phyloP scores from a whole-genome alignment of 306 rosid genomes.

The Herpetospermum pedunculosum region DNA sequence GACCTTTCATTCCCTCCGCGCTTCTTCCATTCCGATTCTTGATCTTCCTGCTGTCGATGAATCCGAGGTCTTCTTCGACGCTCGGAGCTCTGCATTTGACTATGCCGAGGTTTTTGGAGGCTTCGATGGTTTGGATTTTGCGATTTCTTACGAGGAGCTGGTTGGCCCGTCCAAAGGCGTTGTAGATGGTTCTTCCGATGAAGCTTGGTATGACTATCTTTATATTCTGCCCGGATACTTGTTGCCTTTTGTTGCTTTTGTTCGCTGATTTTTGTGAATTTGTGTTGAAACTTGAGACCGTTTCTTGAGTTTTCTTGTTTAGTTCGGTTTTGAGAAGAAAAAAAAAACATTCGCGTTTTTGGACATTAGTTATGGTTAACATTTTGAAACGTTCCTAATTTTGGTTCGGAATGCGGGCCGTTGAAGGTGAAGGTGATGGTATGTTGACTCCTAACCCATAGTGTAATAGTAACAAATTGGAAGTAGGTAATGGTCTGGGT shows the following conservation, averaged over 20 bases:
- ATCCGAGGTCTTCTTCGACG: constrained; percentile 50
- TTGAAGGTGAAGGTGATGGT: constrained; percentile 2
- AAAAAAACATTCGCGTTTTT: background rate
- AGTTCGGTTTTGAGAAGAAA: background rate
- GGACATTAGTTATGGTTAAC: background rate
- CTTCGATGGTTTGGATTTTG: constrained; percentile 41
- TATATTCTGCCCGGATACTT: constrained; percentile 1
- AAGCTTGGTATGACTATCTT: constrained; percentile 56
- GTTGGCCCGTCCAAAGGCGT: constrained; percentile 23
- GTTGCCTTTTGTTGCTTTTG: background rate
- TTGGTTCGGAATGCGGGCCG: background rate
- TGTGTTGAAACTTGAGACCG: constrained; percentile 11
- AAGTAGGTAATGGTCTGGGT: background rate
- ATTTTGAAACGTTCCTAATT: background rate
- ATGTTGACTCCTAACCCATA: background rate
- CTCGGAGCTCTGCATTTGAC: constrained; percentile 47
- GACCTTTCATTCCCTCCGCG: constrained; percentile 57
- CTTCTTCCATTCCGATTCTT: constrained; percentile 76
- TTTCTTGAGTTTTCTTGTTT: background rate
- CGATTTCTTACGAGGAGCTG: constrained; percentile 54
- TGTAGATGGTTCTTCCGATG: constrained; percentile 35
- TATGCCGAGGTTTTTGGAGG: constrained; percentile 72
- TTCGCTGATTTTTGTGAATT: constrained; percentile 12
- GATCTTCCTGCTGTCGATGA: constrained; percentile 71
- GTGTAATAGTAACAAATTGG: background rate